phyloP scores from a whole-genome alignment of 2,329 filamentous ascomycete species.

The Talaromyces sp. region DNA sequence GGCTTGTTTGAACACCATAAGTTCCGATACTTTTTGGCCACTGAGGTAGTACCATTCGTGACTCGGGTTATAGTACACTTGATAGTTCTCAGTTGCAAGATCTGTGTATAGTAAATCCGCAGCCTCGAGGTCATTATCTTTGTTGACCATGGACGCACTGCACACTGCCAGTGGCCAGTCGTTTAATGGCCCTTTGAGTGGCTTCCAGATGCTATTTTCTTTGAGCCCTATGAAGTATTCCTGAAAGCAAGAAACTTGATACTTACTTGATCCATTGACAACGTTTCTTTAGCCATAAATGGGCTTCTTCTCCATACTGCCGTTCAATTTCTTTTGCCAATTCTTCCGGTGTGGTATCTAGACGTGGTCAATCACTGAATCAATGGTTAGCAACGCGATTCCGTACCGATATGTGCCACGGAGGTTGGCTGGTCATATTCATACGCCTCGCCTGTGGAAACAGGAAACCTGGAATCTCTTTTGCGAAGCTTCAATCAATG shows the following conservation, averaged over 20 bases:
- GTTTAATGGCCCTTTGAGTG: background rate
- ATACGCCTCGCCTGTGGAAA: slow-evolving; percentile 2
- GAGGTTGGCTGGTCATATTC: slow-evolving; percentile 1
- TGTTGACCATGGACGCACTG: background rate
- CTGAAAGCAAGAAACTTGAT: background rate
- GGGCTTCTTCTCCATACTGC: background rate
- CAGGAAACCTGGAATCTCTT: background rate
- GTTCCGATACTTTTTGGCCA: background rate
- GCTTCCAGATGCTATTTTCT: slow-evolving; percentile 4
- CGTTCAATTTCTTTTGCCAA: background rate
- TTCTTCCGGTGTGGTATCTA: slow-evolving; percentile 3
- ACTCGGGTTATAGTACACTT: background rate
- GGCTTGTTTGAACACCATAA: background rate
- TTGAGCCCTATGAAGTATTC: background rate
- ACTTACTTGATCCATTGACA: background rate
- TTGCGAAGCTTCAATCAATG: background rate
- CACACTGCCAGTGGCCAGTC: background rate
- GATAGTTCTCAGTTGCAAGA: background rate
- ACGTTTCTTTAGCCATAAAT: background rate
- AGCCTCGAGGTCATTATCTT: background rate
- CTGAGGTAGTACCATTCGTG: background rate
- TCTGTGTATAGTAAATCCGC: background rate
- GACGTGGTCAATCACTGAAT: background rate
- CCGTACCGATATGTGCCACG: slow-evolving; percentile 4
- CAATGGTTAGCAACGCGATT: background rate